Base-by-base conservation (phyloP, 495 filamentous ascomycete genomes). In the Thozetella sp. region DNA sequence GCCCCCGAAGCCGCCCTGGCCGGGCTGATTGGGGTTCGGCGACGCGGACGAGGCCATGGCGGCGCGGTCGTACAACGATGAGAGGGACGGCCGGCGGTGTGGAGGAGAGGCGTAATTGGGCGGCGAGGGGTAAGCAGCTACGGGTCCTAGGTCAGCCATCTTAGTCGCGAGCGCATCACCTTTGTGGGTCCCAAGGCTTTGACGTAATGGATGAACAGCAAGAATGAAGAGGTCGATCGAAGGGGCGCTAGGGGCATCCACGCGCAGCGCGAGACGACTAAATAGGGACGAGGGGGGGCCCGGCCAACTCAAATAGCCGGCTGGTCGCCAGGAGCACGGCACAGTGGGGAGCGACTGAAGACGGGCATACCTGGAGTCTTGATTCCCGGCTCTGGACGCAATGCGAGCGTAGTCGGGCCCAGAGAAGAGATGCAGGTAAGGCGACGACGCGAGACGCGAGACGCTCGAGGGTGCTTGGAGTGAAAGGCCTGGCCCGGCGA, bases 1-100 rank as follows among this genome's bases (percentile, higher is more conserved):
- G 55, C 53, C 63, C 58, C 68, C 72, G 50, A 73, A 71, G 22
- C 51, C 57, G 57, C 67, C 70, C 37, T 72, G 62, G 3, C 57
- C 61, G 54, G 63, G 61, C 40, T 70, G 70, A 51, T 68, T 58
- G 23, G 75, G 73, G 53, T 70, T 60, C 23, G 75, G 73, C 45
- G 78, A 78, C 55, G 71, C 43, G 2, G 74, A 73, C 23, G 77
- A 79, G 25, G 78, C 71, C 79, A 80, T 79, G 57, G 58, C 57
- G 30, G 69, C 57, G 60, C 64, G 63, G 25, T 73, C 68, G 66
- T 72, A 71, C 3, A 70, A 63, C 53, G 69, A 74, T 23, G 68
- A 65, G 26, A 70, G 45, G 10, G 72, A 70, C n/a, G 64, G 67
- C 27, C 69, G 70, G 19, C 64, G 67, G 23, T 69, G 71, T 54